Evolutionary conservation across 2,329 filamentous ascomycete species (phyloP).

Genomic region (Aspergillus quadrilineatus): DNA sequence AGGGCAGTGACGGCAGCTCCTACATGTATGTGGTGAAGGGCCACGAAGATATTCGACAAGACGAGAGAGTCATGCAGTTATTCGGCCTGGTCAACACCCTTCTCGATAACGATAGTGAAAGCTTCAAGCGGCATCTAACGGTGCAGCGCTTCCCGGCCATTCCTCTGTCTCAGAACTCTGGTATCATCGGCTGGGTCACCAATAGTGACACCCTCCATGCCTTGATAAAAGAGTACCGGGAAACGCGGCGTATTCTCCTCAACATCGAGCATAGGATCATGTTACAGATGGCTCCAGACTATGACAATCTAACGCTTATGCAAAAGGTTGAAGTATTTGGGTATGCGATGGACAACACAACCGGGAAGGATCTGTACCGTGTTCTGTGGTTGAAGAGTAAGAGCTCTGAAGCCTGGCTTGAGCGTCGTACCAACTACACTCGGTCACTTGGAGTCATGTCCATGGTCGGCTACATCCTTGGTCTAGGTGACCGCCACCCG

Average conservation of each 20-base stretch:
- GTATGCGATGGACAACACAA: slow-evolving; percentile 98
- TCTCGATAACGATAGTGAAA: slow-evolving; percentile 88
- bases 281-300: slow-evolving; percentile 99
- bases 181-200: slow-evolving; percentile 91
- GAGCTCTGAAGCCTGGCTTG: slow-evolving; percentile 95
- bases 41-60: slow-evolving; percentile 98
- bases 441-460: slow-evolving; percentile 97
- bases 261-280: slow-evolving; percentile 99
- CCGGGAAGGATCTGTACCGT: slow-evolving; percentile 95
- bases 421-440: slow-evolving; percentile 97
- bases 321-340: slow-evolving; percentile 99
- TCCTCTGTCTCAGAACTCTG: slow-evolving; percentile 92
- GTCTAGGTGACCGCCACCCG: slow-evolving; percentile 92
- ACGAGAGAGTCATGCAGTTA: slow-evolving; percentile 98
- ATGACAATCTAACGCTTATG: slow-evolving; percentile 98
- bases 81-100: slow-evolving; percentile 98
- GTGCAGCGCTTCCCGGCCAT: slow-evolving; percentile 98
- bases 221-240: slow-evolving; percentile 94
- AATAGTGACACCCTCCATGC: slow-evolving; percentile 98
- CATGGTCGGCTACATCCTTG: slow-evolving; percentile 99
- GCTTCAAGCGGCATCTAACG: slow-evolving; percentile 93
- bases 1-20: slow-evolving; percentile 81
- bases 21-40: slow-evolving; percentile 94
- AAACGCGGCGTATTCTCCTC: slow-evolving; percentile 92
- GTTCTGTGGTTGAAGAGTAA: slow-evolving; percentile 99